phyloP scores from a whole-genome alignment of 1,284 basidiomycete species.

The Xerocomus minutiporus region DNA sequence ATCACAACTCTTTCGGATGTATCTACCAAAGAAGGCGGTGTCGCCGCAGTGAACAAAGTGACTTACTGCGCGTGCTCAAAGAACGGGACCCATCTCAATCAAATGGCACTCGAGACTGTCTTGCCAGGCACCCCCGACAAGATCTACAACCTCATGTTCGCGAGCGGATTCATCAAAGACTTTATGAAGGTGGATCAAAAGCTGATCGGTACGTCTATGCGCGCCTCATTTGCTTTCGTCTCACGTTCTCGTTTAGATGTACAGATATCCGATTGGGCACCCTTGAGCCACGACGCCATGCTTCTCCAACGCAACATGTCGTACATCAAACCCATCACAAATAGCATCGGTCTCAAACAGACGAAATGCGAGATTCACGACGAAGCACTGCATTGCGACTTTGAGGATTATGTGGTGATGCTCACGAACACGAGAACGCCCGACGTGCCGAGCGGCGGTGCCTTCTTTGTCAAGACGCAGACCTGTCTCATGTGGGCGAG shows the following conservation, averaged over 20 bases:
- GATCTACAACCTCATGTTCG: conserved; percentile 95
- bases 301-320: conserved; percentile 83
- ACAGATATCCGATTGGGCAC: conserved; percentile 89
- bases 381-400: conserved; percentile 78
- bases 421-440: conserved; percentile 91
- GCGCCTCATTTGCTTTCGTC: background rate
- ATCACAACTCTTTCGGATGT: conserved; percentile 20
- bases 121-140: conserved; percentile 91
- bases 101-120: conserved; percentile 72
- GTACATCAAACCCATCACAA: conserved; percentile 93
- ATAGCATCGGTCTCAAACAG: conserved; percentile 86
- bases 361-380: conserved; percentile 94
- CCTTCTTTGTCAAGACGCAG: conserved; percentile 89
- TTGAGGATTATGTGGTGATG: conserved; percentile 79
- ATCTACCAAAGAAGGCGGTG: conserved; percentile 8
- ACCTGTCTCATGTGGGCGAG: conserved; percentile 96
- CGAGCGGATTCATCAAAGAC: conserved; percentile 92
- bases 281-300: conserved; percentile 57
- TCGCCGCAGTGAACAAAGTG: conserved; percentile 36
- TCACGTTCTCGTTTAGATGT: conserved; percentile 54
- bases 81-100: conserved; percentile 68
- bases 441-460: conserved; percentile 90
- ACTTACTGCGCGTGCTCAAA: conserved; percentile 78
- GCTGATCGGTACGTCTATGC: conserved; percentile 63
- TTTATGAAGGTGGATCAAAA: conserved; percentile 90